phyloP scores from a whole-genome alignment of 257 asterid species.

The Eustoma russellianum region DNA sequence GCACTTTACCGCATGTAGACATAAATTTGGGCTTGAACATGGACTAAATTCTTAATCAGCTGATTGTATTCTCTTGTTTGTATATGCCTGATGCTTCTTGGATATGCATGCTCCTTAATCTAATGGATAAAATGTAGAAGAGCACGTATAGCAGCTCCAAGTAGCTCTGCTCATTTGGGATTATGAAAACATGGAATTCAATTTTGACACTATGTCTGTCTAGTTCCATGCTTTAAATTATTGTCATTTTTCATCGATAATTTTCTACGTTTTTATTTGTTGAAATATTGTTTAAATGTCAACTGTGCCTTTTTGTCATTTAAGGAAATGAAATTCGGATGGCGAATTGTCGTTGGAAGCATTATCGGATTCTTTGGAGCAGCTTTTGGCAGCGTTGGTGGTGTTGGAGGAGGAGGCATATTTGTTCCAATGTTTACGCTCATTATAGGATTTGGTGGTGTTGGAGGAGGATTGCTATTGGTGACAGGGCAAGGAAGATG shows the following conservation, averaged over 20 bases:
- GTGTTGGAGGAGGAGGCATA: no score
- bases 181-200: neutral
- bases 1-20: no score
- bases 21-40: no score
- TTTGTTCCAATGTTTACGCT: slow-evolving; percentile 92
- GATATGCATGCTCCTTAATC: no score
- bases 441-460: slow-evolving; percentile 78
- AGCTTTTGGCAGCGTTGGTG: slow-evolving; percentile 96
- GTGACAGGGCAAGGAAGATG: no score
- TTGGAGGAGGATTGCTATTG: no score
- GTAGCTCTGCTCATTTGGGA: neutral
- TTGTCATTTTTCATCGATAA: slow-evolving; percentile 1
- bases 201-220: neutral
- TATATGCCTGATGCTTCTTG: neutral
- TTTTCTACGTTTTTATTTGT: neutral
- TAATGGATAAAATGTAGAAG: no score
- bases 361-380: slow-evolving; percentile 92
- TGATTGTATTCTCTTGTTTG: neutral
- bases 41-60: neutral
- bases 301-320: neutral
- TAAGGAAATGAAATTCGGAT: slow-evolving; percentile 68
- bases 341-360: slow-evolving; percentile 66
- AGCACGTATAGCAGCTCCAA: no score
- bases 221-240: neutral
- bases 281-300: neutral